A percentile compares a stretch with the other conserved stretches of the same genome.
These are phyloP conservation scores for Kwoniella dendrophila DNA, from an alignment of 768 basidiomycete genomes.

Conservation along the genomic window DNA sequence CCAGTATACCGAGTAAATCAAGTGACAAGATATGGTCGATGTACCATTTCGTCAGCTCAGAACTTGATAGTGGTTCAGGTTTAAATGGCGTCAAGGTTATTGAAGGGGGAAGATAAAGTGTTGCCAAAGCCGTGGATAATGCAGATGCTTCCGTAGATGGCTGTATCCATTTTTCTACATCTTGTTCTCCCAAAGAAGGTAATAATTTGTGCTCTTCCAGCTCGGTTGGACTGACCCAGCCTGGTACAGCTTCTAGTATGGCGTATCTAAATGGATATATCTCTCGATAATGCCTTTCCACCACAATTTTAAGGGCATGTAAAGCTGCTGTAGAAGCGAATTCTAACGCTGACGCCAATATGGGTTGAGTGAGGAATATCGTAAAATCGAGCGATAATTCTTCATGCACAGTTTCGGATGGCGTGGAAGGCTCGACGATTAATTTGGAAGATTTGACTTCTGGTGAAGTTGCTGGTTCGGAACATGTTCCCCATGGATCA, in stretches of 20 bases:
- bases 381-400: constrained; percentile 59
- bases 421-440: background rate
- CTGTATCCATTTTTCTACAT: constrained; percentile 17
- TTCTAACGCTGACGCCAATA: constrained; percentile 65
- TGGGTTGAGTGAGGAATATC: constrained; percentile 65
- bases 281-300: constrained; percentile 62
- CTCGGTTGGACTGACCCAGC: constrained; percentile 66
- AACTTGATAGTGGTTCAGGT: constrained; percentile 58
- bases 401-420: background rate
- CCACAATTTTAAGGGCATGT: constrained; percentile 64
- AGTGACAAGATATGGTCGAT: constrained; percentile 65
- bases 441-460: constrained; percentile 14
- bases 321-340: constrained; percentile 70
- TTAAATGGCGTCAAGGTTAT: constrained; percentile 1
- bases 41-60: constrained; percentile 75
- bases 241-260: constrained; percentile 74
- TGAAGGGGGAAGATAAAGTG: constrained; percentile 1
- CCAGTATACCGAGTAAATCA: constrained; percentile 74
- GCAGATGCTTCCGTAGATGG: too few species aligned
- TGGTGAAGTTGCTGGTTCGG: background rate
- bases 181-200: constrained; percentile 17
- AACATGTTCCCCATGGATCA: constrained; percentile 33
- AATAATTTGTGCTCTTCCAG: constrained; percentile 30
- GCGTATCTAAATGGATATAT: constrained; percentile 72
- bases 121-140: background rate